Evolutionary conservation across 148 eudicot species (phyloP).

Genomic region (Chenopodium suecicum): DNA sequence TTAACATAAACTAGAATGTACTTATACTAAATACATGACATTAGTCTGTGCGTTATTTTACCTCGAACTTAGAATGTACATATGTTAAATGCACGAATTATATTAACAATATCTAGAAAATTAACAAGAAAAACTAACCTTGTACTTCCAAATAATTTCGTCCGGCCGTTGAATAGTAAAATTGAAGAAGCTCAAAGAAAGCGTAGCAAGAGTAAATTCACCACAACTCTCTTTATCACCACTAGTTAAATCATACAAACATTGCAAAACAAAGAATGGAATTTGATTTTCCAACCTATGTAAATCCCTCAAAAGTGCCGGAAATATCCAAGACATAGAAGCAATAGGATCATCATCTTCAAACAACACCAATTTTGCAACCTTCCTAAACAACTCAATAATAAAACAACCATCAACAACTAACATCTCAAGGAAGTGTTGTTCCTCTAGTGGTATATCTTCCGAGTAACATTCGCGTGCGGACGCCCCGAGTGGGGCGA

Average conservation of each 20-base stretch:
- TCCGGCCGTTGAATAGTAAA: slow-evolving; percentile 38
- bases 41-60: no score
- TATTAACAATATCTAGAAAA: no score
- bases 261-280: slow-evolving; percentile 60
- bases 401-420: slow-evolving; percentile 88
- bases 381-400: slow-evolving; percentile 63
- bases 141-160: slow-evolving; percentile 27
- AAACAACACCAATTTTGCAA: slow-evolving; percentile 35
- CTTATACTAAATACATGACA: no score
- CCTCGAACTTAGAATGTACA: no score
- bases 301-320: slow-evolving; percentile 63
- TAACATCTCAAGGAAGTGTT: slow-evolving; percentile 59
- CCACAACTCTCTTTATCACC: slow-evolving; percentile 7
- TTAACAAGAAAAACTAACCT: slow-evolving; percentile 18
- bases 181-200: slow-evolving; percentile 59
- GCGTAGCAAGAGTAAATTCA: slow-evolving; percentile 28
- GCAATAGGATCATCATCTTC: slow-evolving; percentile 64
- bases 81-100: no score
- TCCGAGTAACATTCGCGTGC: slow-evolving; percentile 69
- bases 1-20: no score
- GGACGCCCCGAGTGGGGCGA: slow-evolving; percentile 40
- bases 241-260: slow-evolving; percentile 47
- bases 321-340: slow-evolving; percentile 62
- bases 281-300: slow-evolving; percentile 73
- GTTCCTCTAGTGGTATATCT: slow-evolving; percentile 10